Evolutionary conservation across 805 yeast species (phyloP).

Genomic region (Lipomyces lipofer): DNA sequence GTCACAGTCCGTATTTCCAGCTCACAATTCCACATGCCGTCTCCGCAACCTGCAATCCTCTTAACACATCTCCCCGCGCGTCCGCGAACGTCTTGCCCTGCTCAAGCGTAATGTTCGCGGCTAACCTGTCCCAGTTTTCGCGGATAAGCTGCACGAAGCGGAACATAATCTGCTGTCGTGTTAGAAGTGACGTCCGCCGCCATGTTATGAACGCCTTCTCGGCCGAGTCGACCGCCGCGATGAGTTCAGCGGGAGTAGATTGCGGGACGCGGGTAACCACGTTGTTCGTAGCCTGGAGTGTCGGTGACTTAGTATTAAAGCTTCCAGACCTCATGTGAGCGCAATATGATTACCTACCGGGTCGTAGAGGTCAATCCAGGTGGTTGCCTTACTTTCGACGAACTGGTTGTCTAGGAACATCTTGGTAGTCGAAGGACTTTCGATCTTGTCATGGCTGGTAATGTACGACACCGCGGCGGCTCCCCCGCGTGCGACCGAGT

Average conservation of each 20-base stretch:
- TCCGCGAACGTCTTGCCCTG: slow-evolving; percentile 78
- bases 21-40: slow-evolving; percentile 64
- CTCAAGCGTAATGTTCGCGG: slow-evolving; percentile 63
- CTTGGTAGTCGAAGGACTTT: slow-evolving; percentile 40
- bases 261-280: slow-evolving; percentile 72
- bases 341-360: slow-evolving; percentile 43
- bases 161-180: slow-evolving; percentile 65
- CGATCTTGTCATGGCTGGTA: slow-evolving; percentile 20
- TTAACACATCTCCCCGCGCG: slow-evolving; percentile 71
- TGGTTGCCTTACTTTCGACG: slow-evolving; percentile 50
- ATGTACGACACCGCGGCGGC: no score
- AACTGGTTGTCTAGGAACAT: slow-evolving; percentile 50
- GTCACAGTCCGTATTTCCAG: not conserved
- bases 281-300: slow-evolving; percentile 55
- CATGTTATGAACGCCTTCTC: slow-evolving; percentile 60
- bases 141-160: slow-evolving; percentile 65
- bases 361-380: slow-evolving; percentile 70
- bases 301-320: not conserved
- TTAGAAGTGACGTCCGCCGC: slow-evolving; percentile 52
- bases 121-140: slow-evolving; percentile 66
- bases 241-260: slow-evolving; percentile 64
- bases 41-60: slow-evolving; percentile 79
- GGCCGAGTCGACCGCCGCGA: slow-evolving; percentile 65
- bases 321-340: not conserved
- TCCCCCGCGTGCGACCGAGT: no score